Conservation (phyloP, 768 basidiomycete species). For the Asterophora parasitica region DNA sequence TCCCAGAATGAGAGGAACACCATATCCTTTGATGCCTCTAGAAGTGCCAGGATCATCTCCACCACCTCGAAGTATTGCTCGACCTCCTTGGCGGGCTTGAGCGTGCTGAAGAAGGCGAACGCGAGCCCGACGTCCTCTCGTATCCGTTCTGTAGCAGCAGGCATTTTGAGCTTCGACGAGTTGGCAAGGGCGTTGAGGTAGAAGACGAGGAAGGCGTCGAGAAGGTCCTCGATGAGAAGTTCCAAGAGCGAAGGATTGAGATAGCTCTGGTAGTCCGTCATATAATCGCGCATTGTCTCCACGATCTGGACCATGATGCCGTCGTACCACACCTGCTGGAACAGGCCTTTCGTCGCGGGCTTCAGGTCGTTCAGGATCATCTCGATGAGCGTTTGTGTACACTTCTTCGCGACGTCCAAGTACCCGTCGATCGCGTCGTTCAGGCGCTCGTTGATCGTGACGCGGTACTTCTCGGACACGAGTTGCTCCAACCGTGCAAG, state of each 20-base stretch:
- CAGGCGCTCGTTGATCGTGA: constrained; percentile 74
- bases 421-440: constrained; percentile 98
- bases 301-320: constrained; percentile 83
- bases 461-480: constrained; percentile 89
- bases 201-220: constrained; percentile 84
- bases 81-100: constrained; percentile 76
- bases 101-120: constrained; percentile 75
- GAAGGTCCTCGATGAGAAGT: constrained; percentile 85
- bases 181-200: constrained; percentile 88
- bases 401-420: constrained; percentile 96
- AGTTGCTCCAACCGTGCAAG: constrained; percentile 83
- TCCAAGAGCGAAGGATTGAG: constrained; percentile 90
- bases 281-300: constrained; percentile 95
- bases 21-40: constrained; percentile 85
- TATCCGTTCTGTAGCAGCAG: constrained; percentile 78
- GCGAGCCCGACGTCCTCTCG: constrained; percentile 74
- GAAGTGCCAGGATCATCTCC: constrained; percentile 74
- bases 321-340: constrained; percentile 88
- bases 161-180: constrained; percentile 82
- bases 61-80: constrained; percentile 82
- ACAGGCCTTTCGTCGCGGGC: constrained; percentile 78
- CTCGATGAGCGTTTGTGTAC: constrained; percentile 90
- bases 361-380: constrained; percentile 94
- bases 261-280: constrained; percentile 88
- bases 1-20: constrained; percentile 91